A percentile compares a stretch with the other conserved stretches of the same genome.
Evolutionary conservation across 495 filamentous ascomycete genomes (phyloP).

Genomic region (Podospora pseudocomata): DNA sequence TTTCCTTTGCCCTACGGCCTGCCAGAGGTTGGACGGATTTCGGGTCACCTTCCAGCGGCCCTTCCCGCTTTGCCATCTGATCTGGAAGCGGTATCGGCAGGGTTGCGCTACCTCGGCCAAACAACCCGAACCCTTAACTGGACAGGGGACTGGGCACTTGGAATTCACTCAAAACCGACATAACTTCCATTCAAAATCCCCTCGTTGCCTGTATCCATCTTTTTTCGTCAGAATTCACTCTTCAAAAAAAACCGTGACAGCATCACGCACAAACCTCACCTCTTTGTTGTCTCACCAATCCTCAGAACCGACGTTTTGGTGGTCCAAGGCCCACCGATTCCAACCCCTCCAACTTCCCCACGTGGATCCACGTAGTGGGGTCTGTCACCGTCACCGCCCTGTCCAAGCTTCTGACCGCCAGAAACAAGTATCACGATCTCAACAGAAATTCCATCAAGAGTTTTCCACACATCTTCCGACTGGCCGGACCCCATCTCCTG

Average conservation of each 20-base stretch:
- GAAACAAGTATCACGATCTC: neutral
- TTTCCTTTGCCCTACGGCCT: neutral
- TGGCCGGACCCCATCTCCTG: neutral
- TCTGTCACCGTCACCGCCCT: conserved; percentile 4
- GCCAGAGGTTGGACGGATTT: neutral
- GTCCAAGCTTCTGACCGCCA: neutral
- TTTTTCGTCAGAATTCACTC: neutral
- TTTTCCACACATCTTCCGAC: neutral
- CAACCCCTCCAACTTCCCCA: conserved; percentile 2
- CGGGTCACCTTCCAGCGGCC: neutral
- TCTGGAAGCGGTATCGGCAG: conserved; percentile 16
- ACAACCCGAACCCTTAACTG: neutral
- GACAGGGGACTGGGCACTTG: neutral
- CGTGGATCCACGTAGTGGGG: neutral
- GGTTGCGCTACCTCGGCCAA: neutral
- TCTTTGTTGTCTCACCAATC: neutral
- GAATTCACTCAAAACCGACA: neutral
- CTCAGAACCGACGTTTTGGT: neutral
- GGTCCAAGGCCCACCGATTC: neutral
- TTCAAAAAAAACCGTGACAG: neutral
- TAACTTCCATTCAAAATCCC: neutral
- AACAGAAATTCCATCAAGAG: conserved; percentile 4
- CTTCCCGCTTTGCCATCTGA: conserved; percentile 7
- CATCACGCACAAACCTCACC: neutral
- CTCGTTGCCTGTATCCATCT: neutral